Conservation (phyloP, 2,329 filamentous ascomycete genomes). For the Phoma sp. region DNA sequence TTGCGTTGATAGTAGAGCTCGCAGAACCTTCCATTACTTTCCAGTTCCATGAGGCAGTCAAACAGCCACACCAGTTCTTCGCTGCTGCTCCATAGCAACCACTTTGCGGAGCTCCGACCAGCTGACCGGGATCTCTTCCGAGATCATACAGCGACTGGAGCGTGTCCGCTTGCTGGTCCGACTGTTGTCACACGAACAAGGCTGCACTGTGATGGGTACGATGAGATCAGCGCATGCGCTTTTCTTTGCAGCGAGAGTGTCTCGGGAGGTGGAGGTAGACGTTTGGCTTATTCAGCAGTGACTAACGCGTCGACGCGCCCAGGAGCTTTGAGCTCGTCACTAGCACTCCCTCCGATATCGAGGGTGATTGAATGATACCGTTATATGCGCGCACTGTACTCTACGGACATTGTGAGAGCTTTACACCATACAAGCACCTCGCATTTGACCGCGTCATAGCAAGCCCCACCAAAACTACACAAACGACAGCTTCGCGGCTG, state of each 20-base stretch:
- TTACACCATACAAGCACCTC: background rate
- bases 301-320: background rate
- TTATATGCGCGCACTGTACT: too few species aligned
- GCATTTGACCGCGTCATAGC: conserved; percentile 11
- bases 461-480: conserved; percentile 14
- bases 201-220: background rate
- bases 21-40: conserved; percentile 1
- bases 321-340: background rate
- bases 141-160: background rate
- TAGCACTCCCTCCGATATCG: background rate
- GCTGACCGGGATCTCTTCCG: conserved; percentile 2
- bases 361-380: too few species aligned
- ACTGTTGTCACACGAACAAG: background rate
- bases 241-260: background rate
- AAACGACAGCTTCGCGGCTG: conserved; percentile 3
- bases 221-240: background rate
- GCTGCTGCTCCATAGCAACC: background rate
- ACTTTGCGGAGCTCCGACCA: background rate
- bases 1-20: background rate
- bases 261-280: background rate
- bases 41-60: background rate
- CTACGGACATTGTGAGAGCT: background rate
- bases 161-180: background rate
- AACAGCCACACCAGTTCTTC: background rate
- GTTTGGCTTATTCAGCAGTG: background rate